Evolutionary conservation across 2,329 filamentous ascomycete species (phyloP).

Genomic region (Aspergillus sp.): DNA sequence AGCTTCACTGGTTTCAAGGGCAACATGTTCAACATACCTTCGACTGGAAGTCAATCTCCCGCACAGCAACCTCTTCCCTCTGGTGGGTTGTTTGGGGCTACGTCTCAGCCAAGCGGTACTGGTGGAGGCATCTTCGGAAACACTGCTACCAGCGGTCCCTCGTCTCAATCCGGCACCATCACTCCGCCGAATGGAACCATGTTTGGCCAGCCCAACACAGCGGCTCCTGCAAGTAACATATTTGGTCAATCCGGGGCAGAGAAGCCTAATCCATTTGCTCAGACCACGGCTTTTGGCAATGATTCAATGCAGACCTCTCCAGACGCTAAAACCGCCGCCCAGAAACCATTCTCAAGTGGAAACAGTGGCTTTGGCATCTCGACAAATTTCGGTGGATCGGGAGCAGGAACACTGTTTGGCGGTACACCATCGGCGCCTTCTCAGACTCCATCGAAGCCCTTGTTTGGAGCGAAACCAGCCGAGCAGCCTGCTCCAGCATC

Average conservation of each 20-base stretch:
- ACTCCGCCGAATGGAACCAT: conserved; percentile 26
- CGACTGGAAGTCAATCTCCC: conserved; percentile 26
- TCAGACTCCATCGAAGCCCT: conserved; percentile 25
- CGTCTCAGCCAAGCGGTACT: conserved; percentile 19
- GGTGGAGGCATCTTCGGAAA: conserved; percentile 26
- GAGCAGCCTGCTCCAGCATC: conserved; percentile 23
- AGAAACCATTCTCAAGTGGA: conserved; percentile 26
- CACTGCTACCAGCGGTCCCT: conserved; percentile 18
- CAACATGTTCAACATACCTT: conserved; percentile 36
- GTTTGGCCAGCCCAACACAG: conserved; percentile 28
- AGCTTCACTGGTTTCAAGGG: conserved; percentile 39
- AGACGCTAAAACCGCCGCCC: conserved; percentile 29
- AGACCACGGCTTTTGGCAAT: conserved; percentile 28
- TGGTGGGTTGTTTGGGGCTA: conserved; percentile 26
- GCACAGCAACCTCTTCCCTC: conserved; percentile 29
- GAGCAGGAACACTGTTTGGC: conserved; percentile 24
- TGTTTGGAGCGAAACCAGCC: conserved; percentile 30
- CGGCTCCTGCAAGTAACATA: conserved; percentile 24
- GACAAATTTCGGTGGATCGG: conserved; percentile 22
- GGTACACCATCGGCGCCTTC: conserved; percentile 24
- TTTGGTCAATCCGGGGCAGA: conserved; percentile 30
- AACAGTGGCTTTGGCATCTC: conserved; percentile 26
- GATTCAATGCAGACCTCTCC: conserved; percentile 43
- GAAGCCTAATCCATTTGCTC: conserved; percentile 33
- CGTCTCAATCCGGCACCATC: conserved; percentile 22